Percentiles rank a stretch among this genome's conserved stretches.
Conservation (phyloP, 139 green algal genomes). For the Tetratostichococcus sp. region DNA sequence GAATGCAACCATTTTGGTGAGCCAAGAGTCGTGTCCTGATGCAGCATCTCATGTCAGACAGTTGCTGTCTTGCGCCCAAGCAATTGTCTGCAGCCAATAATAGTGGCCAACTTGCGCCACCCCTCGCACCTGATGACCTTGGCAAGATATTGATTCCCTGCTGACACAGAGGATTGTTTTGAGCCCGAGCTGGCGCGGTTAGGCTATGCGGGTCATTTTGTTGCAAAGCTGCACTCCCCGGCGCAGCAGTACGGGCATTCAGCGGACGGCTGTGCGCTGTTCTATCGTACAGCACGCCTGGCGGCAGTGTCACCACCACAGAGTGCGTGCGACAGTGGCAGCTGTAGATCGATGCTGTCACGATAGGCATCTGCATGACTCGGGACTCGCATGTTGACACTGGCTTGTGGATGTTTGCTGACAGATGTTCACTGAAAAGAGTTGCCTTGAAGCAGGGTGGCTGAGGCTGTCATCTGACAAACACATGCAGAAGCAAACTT, state of each 20-base stretch:
- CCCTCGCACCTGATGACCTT: too few species aligned
- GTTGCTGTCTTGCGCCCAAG: not conserved
- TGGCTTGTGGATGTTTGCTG: too few species aligned
- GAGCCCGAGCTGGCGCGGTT: conserved; percentile 9
- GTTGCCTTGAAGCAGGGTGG: too few species aligned
- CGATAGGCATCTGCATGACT: too few species aligned
- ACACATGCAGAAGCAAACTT: not conserved
- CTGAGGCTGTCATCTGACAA: too few species aligned
- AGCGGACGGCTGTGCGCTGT: conserved; percentile 41
- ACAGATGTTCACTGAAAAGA: too few species aligned
- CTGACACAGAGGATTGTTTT: conserved; percentile 25
- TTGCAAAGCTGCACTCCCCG: conserved; percentile 41
- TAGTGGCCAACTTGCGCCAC: too few species aligned
- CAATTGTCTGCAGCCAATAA: too few species aligned
- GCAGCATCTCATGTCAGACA: not conserved
- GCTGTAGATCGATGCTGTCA: too few species aligned
- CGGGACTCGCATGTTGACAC: too few species aligned
- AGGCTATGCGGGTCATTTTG: conserved; percentile 25
- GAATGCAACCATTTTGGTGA: conserved; percentile 40
- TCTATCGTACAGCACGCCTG: conserved; percentile 35
- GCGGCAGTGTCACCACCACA: conserved; percentile 2
- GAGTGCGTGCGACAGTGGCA: conserved; percentile 13
- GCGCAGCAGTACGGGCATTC: conserved; percentile 36
- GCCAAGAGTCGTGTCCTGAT: too few species aligned
- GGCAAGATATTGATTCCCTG: too few species aligned